Percentiles rank a stretch among this genome's conserved stretches.
phyloP scores from a whole-genome alignment of 2,329 filamentous ascomycete genomes.

The Didymella glomerata region DNA sequence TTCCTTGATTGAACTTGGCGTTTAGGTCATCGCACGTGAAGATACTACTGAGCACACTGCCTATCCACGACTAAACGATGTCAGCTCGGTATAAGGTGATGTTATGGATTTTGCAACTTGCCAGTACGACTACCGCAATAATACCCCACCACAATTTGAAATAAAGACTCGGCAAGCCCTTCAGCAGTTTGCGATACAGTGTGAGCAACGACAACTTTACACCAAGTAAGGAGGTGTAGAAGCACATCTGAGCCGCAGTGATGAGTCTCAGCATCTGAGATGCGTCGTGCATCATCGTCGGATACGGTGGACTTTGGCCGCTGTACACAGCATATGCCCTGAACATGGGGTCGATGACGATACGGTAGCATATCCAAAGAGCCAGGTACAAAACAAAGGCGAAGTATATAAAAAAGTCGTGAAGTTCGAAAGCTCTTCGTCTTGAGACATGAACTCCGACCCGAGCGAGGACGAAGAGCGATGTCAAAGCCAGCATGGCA shows the following conservation, averaged over 20 bases:
- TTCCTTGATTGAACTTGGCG: neutral
- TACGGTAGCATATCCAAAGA: neutral
- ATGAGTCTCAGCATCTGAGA: neutral
- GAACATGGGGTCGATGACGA: slow-evolving; percentile 2
- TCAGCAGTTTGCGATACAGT: slow-evolving; percentile 5
- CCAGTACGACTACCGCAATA: neutral
- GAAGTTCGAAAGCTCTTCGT: neutral
- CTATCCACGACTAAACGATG: slow-evolving; percentile 42
- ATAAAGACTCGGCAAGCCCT: neutral
- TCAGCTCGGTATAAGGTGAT: neutral
- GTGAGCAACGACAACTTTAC: neutral
- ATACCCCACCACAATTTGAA: slow-evolving; percentile 6
- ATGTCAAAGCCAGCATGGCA: neutral
- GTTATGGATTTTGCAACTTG: neutral
- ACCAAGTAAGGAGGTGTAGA: neutral
- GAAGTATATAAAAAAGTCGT: neutral
- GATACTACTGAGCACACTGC: slow-evolving; percentile 42
- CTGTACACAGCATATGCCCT: slow-evolving; percentile 4
- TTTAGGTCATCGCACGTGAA: slow-evolving; percentile 49
- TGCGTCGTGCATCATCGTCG: neutral
- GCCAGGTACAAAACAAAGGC: neutral
- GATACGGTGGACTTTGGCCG: slow-evolving; percentile 2
- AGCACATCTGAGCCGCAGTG: neutral
- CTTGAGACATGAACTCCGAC: neutral
- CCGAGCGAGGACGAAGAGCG: neutral